These are phyloP conservation scores for Striga asiatica DNA, from an alignment of 257 asterid genomes.

Conservation along the genomic window DNA sequence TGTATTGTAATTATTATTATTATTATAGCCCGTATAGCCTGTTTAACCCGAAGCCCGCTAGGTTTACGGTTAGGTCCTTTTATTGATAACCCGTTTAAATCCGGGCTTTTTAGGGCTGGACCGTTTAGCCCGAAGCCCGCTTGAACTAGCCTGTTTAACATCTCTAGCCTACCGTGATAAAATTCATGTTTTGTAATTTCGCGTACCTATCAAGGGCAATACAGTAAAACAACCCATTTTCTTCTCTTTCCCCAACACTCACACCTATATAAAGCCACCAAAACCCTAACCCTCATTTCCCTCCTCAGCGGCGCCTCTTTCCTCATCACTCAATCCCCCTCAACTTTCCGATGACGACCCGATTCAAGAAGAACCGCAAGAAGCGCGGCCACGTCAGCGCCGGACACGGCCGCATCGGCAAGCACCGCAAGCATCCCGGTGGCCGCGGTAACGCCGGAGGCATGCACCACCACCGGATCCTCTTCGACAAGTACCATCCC, in stretches of 20 bases:
- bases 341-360: slow-evolving; percentile 32
- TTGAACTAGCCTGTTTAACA: no score
- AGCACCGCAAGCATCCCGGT: slow-evolving; percentile 75
- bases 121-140: no score
- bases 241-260: slow-evolving; percentile 1
- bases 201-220: slow-evolving; percentile 5
- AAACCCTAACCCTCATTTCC: slow-evolving; percentile 21
- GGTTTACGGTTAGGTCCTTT: no score
- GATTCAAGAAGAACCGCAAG: slow-evolving; percentile 69
- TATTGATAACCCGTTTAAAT: no score
- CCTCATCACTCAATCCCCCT: background rate
- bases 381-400: slow-evolving; percentile 82
- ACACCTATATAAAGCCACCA: slow-evolving; percentile 12
- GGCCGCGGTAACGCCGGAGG: slow-evolving; percentile 82
- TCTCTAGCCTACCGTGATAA: no score
- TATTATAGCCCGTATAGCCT: no score
- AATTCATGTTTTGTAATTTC: no score
- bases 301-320: slow-evolving; percentile 15
- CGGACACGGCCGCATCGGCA: slow-evolving; percentile 70
- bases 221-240: background rate
- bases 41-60: no score
- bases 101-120: no score
- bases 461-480: slow-evolving; percentile 76
- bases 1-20: no score
- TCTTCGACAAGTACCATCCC: slow-evolving; percentile 69